Conservation (phyloP, 305 asterid genomes). For the Withania somnifera region DNA sequence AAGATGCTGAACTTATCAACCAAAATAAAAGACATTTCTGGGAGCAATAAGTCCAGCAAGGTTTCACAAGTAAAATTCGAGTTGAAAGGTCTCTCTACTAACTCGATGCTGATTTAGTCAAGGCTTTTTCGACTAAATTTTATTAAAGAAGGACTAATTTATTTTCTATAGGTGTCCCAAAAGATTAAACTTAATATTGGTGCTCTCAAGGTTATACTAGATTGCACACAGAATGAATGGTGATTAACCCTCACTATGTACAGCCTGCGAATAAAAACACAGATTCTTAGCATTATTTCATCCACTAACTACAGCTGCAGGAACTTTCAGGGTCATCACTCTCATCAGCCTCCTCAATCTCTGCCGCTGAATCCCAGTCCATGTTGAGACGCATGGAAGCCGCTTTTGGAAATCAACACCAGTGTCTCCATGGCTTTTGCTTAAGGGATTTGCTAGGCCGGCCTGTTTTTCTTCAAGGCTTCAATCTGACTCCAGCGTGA, state of each 20-base stretch:
- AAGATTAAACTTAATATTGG: background rate
- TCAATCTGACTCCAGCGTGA: slow-evolving; percentile 32
- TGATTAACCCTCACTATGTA: background rate
- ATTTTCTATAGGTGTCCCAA: background rate
- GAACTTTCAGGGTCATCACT: slow-evolving; percentile 56
- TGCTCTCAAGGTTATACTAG: background rate
- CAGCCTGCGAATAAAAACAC: background rate
- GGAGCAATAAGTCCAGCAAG: background rate
- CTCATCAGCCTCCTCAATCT: slow-evolving; percentile 44
- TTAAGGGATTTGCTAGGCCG: slow-evolving; percentile 51
- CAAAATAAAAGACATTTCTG: background rate
- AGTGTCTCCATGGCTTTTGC: slow-evolving; percentile 60
- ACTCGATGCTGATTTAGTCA: background rate
- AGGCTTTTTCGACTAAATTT: background rate
- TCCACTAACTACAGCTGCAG: slow-evolving; percentile 53
- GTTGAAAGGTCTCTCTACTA: background rate
- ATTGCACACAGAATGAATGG: background rate
- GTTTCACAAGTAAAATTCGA: background rate
- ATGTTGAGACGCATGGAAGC: slow-evolving; percentile 72
- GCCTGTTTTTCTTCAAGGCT: slow-evolving; percentile 22
- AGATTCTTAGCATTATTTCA: background rate
- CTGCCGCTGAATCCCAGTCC: slow-evolving; percentile 86
- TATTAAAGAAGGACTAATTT: background rate
- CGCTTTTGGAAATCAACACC: slow-evolving; percentile 53
- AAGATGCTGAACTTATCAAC: background rate